Evolutionary conservation across 768 basidiomycete genomes (phyloP).

Genomic region (Russula earlei): DNA sequence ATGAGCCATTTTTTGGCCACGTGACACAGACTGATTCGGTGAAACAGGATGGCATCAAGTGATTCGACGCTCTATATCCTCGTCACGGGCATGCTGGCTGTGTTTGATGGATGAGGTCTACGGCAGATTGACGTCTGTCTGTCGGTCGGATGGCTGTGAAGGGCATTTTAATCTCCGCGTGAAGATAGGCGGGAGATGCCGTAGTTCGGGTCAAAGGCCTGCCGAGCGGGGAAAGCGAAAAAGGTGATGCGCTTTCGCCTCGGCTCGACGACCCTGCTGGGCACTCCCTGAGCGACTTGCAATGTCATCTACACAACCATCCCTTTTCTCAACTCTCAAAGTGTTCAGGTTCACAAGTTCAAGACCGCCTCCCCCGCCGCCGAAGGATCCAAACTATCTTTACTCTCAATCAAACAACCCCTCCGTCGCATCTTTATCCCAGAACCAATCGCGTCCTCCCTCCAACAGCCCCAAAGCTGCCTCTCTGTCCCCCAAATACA

Average conservation of each 20-base stretch:
- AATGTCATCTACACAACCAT: conserved; percentile 14
- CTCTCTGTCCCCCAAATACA: background rate
- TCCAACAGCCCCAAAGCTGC: background rate
- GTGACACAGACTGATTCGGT: no score
- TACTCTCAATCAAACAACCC: conserved; percentile 5
- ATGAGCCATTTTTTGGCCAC: background rate
- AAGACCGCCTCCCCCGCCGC: conserved; percentile 14
- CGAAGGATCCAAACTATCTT: conserved; percentile 16
- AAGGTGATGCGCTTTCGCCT: no score
- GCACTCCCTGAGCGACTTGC: no score
- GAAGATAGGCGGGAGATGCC: background rate
- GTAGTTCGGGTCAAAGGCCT: background rate
- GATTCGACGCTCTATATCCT: conserved; percentile 17
- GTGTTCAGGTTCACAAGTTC: conserved; percentile 16
- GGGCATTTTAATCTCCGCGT: conserved; percentile 2
- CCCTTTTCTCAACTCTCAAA: conserved; percentile 19
- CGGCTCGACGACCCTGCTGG: no score
- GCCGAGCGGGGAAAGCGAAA: no score
- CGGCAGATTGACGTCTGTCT: no score
- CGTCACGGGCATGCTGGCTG: conserved; percentile 6
- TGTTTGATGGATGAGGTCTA: no score
- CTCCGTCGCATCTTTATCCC: conserved; percentile 13
- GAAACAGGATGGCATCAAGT: conserved; percentile 19
- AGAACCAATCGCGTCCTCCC: conserved; percentile 1
- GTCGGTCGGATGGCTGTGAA: background rate